Evolutionary conservation across 1,284 basidiomycete species (phyloP).

Genomic region (Irpex sp.): DNA sequence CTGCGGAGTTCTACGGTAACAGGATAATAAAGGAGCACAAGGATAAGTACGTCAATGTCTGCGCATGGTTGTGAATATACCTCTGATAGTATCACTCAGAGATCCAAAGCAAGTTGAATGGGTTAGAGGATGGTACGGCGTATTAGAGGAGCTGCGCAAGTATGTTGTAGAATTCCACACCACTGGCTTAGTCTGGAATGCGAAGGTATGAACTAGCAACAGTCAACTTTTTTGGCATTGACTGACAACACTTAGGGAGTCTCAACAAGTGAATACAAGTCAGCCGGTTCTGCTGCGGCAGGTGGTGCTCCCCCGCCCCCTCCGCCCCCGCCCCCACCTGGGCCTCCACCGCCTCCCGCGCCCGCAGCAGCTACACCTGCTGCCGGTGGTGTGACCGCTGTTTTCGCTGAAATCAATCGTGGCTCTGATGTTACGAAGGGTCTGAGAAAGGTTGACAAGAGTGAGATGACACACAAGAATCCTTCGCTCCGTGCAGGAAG

Average conservation of each 20-base stretch:
- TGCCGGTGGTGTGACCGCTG: constrained; percentile 68
- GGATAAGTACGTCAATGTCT: constrained; percentile 62
- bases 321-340: constrained; percentile 33
- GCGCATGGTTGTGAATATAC: not conserved
- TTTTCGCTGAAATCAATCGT: constrained; percentile 91
- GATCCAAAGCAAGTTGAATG: constrained; percentile 89
- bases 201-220: constrained; percentile 46
- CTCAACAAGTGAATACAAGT: constrained; percentile 50
- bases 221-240: not conserved
- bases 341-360: too few species aligned
- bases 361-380: constrained; percentile 26
- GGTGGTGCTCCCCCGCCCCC: constrained; percentile 28
- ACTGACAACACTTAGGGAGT: constrained; percentile 45
- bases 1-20: constrained; percentile 87
- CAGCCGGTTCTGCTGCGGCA: constrained; percentile 24
- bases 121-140: constrained; percentile 68
- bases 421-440: constrained; percentile 89
- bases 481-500: constrained; percentile 72
- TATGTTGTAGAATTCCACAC: constrained; percentile 88
- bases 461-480: constrained; percentile 99
- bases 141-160: constrained; percentile 77
- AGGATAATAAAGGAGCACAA: constrained; percentile 91
- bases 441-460: constrained; percentile 90
- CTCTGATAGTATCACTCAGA: constrained; percentile 34
- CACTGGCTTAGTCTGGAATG: constrained; percentile 88